Evolutionary conservation across 148 eudicot genomes (phyloP), one percentile per base, ranked within the genome.

Genomic region (Silene latifolia): DNA sequence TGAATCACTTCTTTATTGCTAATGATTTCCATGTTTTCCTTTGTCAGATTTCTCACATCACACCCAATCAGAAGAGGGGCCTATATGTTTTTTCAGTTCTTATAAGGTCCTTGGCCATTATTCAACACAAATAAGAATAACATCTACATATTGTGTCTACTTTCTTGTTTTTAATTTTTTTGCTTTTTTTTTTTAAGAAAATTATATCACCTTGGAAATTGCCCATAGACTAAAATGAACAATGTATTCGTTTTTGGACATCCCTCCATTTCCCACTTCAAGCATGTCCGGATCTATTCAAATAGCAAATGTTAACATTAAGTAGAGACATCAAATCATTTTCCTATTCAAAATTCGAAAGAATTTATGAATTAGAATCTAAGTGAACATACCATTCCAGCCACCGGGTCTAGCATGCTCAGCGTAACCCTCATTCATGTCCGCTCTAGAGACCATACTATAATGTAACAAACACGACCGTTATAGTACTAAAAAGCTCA

Each of bases 241-340:
- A 12, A 84, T 86, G 84, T 93, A 91, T 73, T 93, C 95, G 0
- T 84, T 74, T 63, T 84, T 86, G 0, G 84, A 81, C 98, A 93
- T 93, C 63, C 95, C 89, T 78, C 98, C 98, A 74, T 93, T 91
- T 69, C 98, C 98, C n/a, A 93, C 86, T 85, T 93, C 98, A 78
- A 93, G 97, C 98, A 89, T 91, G 82, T 93, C 98, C 7, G 98
- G 98, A 81, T 93, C 97, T 93, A 84, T 73, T 54, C 56, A 71
- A 58, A 24, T 25, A 63, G 58, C 24, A 29, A 15, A 63, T n/a
- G 17, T 51, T 51, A 51, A 51, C 17, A 3, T 11, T 11, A 4
- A 25, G 21, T 19, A 51, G 18, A 10, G 67, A 25, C 67, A 24
- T 11, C 23, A 18, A 10, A 2, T 63, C 42, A 63, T 25, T 4